phyloP scores from a whole-genome alignment of 768 basidiomycete species.

The Fibroporia radiculosa region DNA sequence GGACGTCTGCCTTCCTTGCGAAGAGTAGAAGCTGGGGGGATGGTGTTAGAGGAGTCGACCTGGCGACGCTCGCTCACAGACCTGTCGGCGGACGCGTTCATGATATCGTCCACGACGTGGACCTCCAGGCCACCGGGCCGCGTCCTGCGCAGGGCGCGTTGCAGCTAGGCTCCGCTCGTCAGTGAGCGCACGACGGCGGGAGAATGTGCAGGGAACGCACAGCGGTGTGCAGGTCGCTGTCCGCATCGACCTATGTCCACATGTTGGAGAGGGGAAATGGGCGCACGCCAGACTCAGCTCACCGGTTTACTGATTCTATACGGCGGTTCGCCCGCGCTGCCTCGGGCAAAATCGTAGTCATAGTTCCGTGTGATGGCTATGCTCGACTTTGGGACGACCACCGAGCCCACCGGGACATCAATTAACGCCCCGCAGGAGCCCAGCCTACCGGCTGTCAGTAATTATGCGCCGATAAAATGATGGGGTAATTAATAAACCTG shows the following conservation, averaged over 20 bases:
- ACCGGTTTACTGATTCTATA: constrained; percentile 68
- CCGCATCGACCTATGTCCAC: constrained; percentile 47
- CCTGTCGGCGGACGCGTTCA: constrained; percentile 84
- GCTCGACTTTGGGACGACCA: constrained; percentile 64
- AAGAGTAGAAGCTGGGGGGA: constrained; percentile 67
- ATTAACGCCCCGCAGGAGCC: constrained; percentile 74
- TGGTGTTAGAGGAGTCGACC: constrained; percentile 10
- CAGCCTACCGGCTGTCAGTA: constrained; percentile 36
- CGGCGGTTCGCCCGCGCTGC: constrained; percentile 35
- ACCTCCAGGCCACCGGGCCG: constrained; percentile 33
- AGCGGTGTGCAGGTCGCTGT: constrained; percentile 40
- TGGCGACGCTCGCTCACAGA: too few relatives aligned
- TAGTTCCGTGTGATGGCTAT: constrained; percentile 68
- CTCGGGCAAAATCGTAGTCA: constrained; percentile 62
- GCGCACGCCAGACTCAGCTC: constrained; percentile 12
- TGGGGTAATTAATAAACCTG: constrained; percentile 26
- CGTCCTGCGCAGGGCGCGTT: constrained; percentile 33
- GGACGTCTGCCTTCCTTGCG: constrained; percentile 76
- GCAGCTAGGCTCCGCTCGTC: constrained; percentile 32
- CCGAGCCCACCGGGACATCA: constrained; percentile 64
- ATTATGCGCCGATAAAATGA: background rate
- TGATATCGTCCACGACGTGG: constrained; percentile 32
- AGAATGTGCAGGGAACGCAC: constrained; percentile 29
- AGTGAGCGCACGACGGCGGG: constrained; percentile 5
- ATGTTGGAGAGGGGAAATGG: constrained; percentile 6